Evolutionary conservation across 805 yeast genomes (phyloP).

Genomic region (Yamadazyma scolyti): DNA sequence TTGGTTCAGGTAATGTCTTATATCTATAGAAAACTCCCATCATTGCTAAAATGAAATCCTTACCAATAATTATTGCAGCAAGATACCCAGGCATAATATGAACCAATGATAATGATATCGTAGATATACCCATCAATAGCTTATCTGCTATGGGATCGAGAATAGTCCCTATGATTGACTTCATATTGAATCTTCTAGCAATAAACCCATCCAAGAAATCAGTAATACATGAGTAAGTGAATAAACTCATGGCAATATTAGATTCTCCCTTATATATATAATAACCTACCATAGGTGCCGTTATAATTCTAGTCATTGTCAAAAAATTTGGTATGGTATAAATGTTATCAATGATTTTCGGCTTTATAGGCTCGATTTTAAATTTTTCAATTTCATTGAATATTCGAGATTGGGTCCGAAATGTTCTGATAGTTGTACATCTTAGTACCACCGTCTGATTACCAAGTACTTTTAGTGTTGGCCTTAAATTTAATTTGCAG

Average conservation of each 20-base stretch:
- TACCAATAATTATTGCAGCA: slow-evolving; percentile 72
- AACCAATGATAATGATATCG: slow-evolving; percentile 67
- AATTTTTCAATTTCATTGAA: too few species aligned
- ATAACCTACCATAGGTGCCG: slow-evolving; percentile 85
- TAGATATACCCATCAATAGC: slow-evolving; percentile 79
- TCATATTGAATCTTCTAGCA: slow-evolving; percentile 75
- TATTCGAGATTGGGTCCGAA: too few species aligned
- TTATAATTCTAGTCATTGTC: slow-evolving; percentile 73
- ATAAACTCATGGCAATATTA: slow-evolving; percentile 63
- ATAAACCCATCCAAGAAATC: slow-evolving; percentile 90
- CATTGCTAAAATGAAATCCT: slow-evolving; percentile 71
- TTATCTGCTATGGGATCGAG: slow-evolving; percentile 97
- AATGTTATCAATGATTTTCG: slow-evolving; percentile 20
- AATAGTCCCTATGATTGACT: slow-evolving; percentile 82
- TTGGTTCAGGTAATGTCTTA: slow-evolving; percentile 70
- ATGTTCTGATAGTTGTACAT: too few species aligned
- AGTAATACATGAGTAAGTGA: slow-evolving; percentile 82
- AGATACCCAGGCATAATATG: slow-evolving; percentile 63
- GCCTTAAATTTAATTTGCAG: too few species aligned
- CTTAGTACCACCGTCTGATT: too few species aligned
- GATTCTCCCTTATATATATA: slow-evolving; percentile 63
- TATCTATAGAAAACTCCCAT: slow-evolving; percentile 74
- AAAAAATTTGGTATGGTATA: slow-evolving; percentile 85
- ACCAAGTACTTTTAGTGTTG: too few species aligned
- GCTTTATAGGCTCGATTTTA: slow-evolving; percentile 1